Evolutionary conservation across 2,329 filamentous ascomycete species (phyloP).

Genomic region (Penicillium aurantiogriseum): DNA sequence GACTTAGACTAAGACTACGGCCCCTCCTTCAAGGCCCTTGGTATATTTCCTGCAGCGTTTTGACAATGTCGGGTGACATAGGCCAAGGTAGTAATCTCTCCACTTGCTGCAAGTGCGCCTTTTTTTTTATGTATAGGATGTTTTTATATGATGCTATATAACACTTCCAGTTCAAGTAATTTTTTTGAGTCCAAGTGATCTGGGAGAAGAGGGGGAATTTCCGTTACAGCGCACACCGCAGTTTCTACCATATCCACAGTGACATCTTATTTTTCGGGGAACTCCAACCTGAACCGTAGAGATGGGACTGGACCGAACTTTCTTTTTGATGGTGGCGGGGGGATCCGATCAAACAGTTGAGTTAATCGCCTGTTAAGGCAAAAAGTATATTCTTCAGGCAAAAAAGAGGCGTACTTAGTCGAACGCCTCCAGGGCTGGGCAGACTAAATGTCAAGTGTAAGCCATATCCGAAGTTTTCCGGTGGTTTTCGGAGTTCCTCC

Average conservation of each 20-base stretch:
- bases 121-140: background rate
- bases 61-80: conserved; percentile 20
- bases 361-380: conserved; percentile 5
- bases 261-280: background rate
- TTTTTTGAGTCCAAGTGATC: background rate
- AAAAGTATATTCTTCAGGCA: background rate
- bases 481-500: background rate
- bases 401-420: conserved; percentile 6
- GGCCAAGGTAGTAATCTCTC: conserved; percentile 24
- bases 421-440: too few species aligned
- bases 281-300: conserved; percentile 2
- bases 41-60: background rate
- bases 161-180: background rate
- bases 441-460: background rate
- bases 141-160: conserved; percentile 1
- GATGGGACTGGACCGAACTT: conserved; percentile 8
- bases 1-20: conserved; percentile 1
- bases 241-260: conserved; percentile 3
- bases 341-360: conserved; percentile 4
- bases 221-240: conserved; percentile 23
- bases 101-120: conserved; percentile 27
- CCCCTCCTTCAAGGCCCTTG: background rate
- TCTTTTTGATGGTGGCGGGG: conserved; percentile 13
- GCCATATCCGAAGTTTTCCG: conserved; percentile 13
- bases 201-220: background rate